A percentile compares a stretch with the other conserved stretches of the same genome.
These are phyloP conservation scores for Athelia psychrophila DNA, from an alignment of 1,284 basidiomycete species.

Conservation along the genomic window DNA sequence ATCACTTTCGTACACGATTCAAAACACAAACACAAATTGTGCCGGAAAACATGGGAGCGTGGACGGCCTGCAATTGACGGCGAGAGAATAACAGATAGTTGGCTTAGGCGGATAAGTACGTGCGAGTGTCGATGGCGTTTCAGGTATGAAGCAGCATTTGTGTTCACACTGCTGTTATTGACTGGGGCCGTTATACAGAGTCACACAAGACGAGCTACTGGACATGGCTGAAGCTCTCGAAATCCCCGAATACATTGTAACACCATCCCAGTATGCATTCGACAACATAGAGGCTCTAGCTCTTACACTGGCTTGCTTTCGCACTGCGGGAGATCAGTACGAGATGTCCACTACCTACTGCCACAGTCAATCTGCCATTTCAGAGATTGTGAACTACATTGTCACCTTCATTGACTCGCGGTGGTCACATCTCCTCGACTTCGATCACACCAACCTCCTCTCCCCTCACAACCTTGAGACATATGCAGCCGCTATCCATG, in stretches of 20 bases:
- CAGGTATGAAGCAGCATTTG: no score
- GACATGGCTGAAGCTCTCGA: constrained; percentile 1
- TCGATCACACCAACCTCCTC: constrained; percentile 5
- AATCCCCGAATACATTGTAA: neutral
- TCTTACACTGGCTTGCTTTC: constrained; percentile 1
- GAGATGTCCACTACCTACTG: constrained; percentile 4
- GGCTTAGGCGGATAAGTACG: no score
- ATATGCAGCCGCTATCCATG: constrained; percentile 15
- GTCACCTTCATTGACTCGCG: constrained; percentile 9
- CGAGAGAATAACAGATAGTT: no score
- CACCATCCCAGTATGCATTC: neutral
- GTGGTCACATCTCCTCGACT: constrained; percentile 16
- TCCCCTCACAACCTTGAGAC: constrained; percentile 4
- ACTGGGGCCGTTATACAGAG: neutral
- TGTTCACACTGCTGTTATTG: no score
- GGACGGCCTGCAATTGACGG: no score
- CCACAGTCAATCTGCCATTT: constrained; percentile 12
- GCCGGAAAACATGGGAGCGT: no score
- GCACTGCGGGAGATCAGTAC: constrained; percentile 1
- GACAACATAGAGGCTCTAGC: neutral
- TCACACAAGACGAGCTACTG: constrained; percentile 1
- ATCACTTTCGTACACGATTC: no score
- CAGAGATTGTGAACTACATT: constrained; percentile 11
- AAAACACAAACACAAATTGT: no score
- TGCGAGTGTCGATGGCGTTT: no score